Evolutionary conservation across 139 green algal genomes (phyloP).

Genomic region (Chlorella vulgaris): DNA sequence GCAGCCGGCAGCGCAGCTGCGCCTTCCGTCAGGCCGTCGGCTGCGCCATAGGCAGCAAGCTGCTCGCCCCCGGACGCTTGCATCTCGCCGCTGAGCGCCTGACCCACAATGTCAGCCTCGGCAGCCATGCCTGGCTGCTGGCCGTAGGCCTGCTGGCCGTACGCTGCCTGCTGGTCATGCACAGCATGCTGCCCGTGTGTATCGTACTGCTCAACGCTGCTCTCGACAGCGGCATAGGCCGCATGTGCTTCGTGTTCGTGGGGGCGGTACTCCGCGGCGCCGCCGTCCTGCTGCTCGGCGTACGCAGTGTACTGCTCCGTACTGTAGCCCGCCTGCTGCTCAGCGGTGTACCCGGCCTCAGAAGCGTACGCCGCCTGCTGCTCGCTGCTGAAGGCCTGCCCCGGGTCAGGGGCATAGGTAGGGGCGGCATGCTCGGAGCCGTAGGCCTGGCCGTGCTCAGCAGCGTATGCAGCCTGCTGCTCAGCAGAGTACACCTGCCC

Average conservation of each 20-base stretch:
- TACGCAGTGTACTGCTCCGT: not conserved
- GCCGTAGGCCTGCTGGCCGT: not conserved
- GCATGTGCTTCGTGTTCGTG: too few relatives aligned
- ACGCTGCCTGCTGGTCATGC: not conserved
- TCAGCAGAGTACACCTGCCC: not conserved
- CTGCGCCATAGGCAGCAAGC: not conserved
- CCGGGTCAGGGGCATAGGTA: too few relatives aligned
- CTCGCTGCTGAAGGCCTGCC: not conserved
- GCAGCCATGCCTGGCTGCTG: not conserved
- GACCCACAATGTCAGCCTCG: too few relatives aligned
- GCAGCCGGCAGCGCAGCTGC: not conserved
- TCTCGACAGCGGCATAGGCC: too few relatives aligned
- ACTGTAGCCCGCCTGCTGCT: not conserved
- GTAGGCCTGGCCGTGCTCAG: not conserved
- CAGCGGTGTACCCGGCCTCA: not conserved
- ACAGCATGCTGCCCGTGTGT: too few relatives aligned
- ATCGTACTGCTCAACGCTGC: too few relatives aligned
- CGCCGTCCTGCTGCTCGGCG: not conserved
- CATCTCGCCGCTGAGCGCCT: not conserved
- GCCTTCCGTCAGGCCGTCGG: not conserved
- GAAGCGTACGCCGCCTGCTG: not conserved
- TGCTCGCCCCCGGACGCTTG: not conserved
- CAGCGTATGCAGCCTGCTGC: not conserved
- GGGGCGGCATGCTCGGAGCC: not conserved
- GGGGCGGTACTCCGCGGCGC: too few relatives aligned